Base-by-base conservation (phyloP, 2,329 filamentous ascomycete species). In the Colletotrichum lini region DNA sequence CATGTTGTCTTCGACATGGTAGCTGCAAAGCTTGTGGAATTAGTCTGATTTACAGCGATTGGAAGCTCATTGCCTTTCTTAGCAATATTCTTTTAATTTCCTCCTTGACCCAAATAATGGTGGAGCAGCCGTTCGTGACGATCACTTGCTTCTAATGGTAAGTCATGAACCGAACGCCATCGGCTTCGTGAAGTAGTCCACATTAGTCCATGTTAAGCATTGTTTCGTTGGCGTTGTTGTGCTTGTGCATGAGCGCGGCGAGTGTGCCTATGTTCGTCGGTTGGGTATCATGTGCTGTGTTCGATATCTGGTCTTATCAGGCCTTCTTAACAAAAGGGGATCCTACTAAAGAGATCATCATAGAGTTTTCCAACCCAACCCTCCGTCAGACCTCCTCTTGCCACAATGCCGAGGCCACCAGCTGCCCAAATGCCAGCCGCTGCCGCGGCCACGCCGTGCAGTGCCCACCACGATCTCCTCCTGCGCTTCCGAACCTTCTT, bases 361-460 rank as follows among this genome's bases (percentile, higher is more conserved):
- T 96, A 98, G 60, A 93, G 87, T 75, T 87, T 92, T 2, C 90
- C 94, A 65, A 97, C 86, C 94, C 95, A 98, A 0, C 94, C 94
- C 4, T 88, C 84, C 1, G 90, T 91, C 72, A 85, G 80, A 0
- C 94, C 95, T 1, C 88, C 93, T 73, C 89, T 86, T 3, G 92
- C 94, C 10, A 98, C 90, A 18, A 98, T 85, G 0, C 93, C 94
- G 44, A 98, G 80, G 0, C 93, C 92, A 4, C 95, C 95, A 0
- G 91, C 91, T 62, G 95, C 89, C 95, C 95, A 98, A n/a, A 95
- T 66, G 0, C 83, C 87, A 9, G 90, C 87, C 2, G 92, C 80
- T 0, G 86, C 81, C 0, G 86, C 84, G 0, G 89, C 88, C 64
- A 91, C 80, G 0, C 86, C 91, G 78, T 97, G 94, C 66, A 98